These are phyloP conservation scores for Fusarium paranaense DNA, from an alignment of 2,329 filamentous ascomycete genomes.

Conservation along the genomic window DNA sequence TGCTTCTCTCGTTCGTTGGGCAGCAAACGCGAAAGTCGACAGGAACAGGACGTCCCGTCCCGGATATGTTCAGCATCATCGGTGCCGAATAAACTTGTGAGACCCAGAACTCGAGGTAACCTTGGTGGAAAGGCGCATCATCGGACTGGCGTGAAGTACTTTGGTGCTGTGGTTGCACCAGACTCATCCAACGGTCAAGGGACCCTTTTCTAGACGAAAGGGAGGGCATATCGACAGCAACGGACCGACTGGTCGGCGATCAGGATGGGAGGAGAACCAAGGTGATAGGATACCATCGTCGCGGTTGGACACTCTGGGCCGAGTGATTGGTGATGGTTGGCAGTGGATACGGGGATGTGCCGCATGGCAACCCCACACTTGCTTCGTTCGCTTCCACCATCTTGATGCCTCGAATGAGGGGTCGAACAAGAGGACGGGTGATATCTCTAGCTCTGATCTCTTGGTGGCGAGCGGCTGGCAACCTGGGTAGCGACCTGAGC, in stretches of 20 bases:
- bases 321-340: slow-evolving; percentile 41
- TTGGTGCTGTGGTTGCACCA: background rate
- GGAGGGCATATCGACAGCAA: slow-evolving; percentile 29
- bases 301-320: slow-evolving; percentile 38
- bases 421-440: background rate
- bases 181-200: slow-evolving; percentile 7
- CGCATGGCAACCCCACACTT: slow-evolving; percentile 45
- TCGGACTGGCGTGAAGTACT: background rate
- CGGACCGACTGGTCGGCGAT: slow-evolving; percentile 45
- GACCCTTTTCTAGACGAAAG: background rate
- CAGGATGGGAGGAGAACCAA: slow-evolving; percentile 29
- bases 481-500: background rate
- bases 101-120: slow-evolving; percentile 1
- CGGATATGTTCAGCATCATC: background rate
- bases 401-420: slow-evolving; percentile 30
- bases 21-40: background rate
- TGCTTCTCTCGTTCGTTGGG: background rate
- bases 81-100: background rate
- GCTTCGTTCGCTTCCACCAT: slow-evolving; percentile 25
- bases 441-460: background rate
- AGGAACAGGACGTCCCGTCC: background rate
- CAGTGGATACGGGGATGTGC: slow-evolving; percentile 36
- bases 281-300: slow-evolving; percentile 46
- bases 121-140: background rate
- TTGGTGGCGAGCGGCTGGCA: background rate